A percentile compares a stretch with the other conserved stretches of the same genome.
These are phyloP conservation scores for Coemansia sp. DNA, from an alignment of 192 early-diverging fungal species.

Conservation along the genomic window DNA sequence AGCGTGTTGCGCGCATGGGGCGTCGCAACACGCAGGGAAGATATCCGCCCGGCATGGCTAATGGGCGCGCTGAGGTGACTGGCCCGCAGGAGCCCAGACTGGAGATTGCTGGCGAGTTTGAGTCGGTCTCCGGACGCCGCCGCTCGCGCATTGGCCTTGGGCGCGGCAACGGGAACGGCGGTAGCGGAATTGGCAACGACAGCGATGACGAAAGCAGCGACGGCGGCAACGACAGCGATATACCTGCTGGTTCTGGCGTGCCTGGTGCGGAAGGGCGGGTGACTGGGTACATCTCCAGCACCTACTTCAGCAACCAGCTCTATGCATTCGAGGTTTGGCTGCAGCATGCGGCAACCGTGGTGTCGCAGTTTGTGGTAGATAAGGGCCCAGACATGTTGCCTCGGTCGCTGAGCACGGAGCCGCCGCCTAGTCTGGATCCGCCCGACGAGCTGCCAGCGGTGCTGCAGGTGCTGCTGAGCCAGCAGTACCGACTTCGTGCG, in stretches of 20 bases:
- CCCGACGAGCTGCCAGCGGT: constrained; percentile 96
- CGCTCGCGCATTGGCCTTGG: constrained; percentile 25
- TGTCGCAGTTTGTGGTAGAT: constrained; percentile 61
- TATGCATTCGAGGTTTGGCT: constrained; percentile 98
- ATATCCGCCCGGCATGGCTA: not conserved
- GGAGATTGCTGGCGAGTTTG: constrained; percentile 39
- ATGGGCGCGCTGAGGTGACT: constrained; percentile 2
- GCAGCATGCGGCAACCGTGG: constrained; percentile 68
- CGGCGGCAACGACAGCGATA: constrained; percentile 44
- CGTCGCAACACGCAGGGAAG: constrained; percentile 9
- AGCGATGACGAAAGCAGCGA: constrained; percentile 22
- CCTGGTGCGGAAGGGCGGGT: constrained; percentile 6
- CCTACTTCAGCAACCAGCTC: constrained; percentile 95
- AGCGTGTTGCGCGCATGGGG: constrained; percentile 19
- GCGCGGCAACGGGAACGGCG: constrained; percentile 12
- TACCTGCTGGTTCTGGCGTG: not conserved
- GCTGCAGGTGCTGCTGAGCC: constrained; percentile 92
- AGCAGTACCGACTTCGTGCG: constrained; percentile 90
- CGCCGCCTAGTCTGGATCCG: constrained; percentile 54
- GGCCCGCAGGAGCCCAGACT: constrained; percentile 23
- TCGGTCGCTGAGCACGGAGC: constrained; percentile 49
- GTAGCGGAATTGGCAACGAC: constrained; percentile 10
- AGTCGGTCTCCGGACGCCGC: constrained; percentile 22
- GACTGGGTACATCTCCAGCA: constrained; percentile 60
- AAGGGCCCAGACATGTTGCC: constrained; percentile 41